phyloP scores from a whole-genome alignment of 345 rosid species.

The Bruguiera gymnorhiza region DNA sequence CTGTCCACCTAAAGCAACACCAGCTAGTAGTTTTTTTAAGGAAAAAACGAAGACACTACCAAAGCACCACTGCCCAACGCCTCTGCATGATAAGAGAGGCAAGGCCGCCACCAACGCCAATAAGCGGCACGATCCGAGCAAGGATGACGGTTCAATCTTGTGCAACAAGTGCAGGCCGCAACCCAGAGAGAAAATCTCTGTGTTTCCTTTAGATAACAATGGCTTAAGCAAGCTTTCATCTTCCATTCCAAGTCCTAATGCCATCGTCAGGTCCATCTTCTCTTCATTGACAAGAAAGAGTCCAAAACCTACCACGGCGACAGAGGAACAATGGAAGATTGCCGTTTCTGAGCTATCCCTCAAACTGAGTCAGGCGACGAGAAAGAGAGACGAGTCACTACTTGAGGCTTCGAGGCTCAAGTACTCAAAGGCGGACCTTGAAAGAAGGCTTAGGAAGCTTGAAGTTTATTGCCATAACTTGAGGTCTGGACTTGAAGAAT shows the following conservation, averaged over 20 bases:
- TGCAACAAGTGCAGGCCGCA: slow-evolving; percentile 86
- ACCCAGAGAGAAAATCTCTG: slow-evolving; percentile 72
- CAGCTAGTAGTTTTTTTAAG: background rate
- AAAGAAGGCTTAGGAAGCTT: slow-evolving; percentile 82
- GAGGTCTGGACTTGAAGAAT: slow-evolving; percentile 72
- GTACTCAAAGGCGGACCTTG: slow-evolving; percentile 79
- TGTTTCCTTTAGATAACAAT: slow-evolving; percentile 70
- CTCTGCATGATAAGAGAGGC: slow-evolving; percentile 48
- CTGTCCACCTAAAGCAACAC: slow-evolving; percentile 1
- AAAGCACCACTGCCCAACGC: slow-evolving; percentile 45
- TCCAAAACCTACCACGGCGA: slow-evolving; percentile 45
- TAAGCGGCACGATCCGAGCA: slow-evolving; percentile 38
- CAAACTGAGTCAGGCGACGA: slow-evolving; percentile 69
- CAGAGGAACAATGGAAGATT: slow-evolving; percentile 73
- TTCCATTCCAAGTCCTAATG: slow-evolving; percentile 71
- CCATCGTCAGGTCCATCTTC: slow-evolving; percentile 61
- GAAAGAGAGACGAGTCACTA: slow-evolving; percentile 77
- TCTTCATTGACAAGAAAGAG: slow-evolving; percentile 63
- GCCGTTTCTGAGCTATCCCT: slow-evolving; percentile 81
- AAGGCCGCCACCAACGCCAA: slow-evolving; percentile 24
- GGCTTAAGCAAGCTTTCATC: slow-evolving; percentile 40
- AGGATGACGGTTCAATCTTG: slow-evolving; percentile 45
- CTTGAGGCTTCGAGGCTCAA: slow-evolving; percentile 74
- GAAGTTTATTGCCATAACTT: slow-evolving; percentile 72
- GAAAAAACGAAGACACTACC: slow-evolving; percentile 26